Evolutionary conservation across 2,329 filamentous ascomycete genomes (phyloP).

Genomic region (Aspergillus sp.): DNA sequence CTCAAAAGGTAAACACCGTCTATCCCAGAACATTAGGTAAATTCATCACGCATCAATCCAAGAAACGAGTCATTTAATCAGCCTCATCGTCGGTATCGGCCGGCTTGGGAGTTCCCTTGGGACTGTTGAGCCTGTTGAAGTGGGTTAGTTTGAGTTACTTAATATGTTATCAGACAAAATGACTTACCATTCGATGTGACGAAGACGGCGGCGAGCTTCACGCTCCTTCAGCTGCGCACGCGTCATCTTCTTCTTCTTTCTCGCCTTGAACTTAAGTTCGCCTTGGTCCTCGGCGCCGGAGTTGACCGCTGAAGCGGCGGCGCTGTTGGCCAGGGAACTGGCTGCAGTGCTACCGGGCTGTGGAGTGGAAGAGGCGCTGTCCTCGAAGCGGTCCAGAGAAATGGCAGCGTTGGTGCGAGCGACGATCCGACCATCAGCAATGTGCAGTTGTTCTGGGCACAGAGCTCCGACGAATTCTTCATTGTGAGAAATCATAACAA

Average conservation of each 20-base stretch:
- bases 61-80: constrained; percentile 5
- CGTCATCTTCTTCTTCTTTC: constrained; percentile 99
- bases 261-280: constrained; percentile 80
- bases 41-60: constrained; percentile 11
- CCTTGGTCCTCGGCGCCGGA: constrained; percentile 78
- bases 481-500: constrained; percentile 99
- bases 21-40: constrained; percentile 7
- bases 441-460: constrained; percentile 94
- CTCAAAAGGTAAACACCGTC: constrained; percentile 7
- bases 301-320: constrained; percentile 66
- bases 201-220: constrained; percentile 79
- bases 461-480: constrained; percentile 97
- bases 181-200: constrained; percentile 67
- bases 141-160: constrained; percentile 10
- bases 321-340: constrained; percentile 60
- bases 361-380: constrained; percentile 63
- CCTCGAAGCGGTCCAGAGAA: constrained; percentile 81
- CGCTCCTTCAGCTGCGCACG: constrained; percentile 94
- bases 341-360: constrained; percentile 56
- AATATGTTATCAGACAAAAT: neutral
- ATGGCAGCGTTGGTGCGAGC: constrained; percentile 77
- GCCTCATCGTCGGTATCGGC: constrained; percentile 75
- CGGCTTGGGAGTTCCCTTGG: constrained; percentile 79
- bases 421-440: constrained; percentile 81
- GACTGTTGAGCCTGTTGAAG: constrained; percentile 73